These are phyloP conservation scores for Adansonia gregorii DNA, from an alignment of 441 rosid species.

Conservation along the genomic window DNA sequence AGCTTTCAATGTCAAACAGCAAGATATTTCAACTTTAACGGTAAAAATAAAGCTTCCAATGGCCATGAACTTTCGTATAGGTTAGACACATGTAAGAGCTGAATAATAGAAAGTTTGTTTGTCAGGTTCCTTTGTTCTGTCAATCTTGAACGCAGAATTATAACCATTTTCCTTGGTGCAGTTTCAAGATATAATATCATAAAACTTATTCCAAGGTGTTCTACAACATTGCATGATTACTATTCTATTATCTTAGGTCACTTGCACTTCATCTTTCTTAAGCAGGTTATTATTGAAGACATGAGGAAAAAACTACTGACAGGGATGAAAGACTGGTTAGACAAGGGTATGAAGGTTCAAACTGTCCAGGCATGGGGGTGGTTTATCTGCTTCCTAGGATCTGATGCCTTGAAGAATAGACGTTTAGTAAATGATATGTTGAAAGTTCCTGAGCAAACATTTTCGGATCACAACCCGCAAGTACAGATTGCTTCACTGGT, in stretches of 20 bases:
- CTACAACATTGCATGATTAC: slow-evolving; percentile 1
- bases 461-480: slow-evolving; percentile 54
- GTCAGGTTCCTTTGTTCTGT: not conserved
- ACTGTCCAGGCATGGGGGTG: slow-evolving; percentile 66
- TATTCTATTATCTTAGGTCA: slow-evolving; percentile 7
- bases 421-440: slow-evolving; percentile 55
- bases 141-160: not conserved
- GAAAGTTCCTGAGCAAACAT: slow-evolving; percentile 56
- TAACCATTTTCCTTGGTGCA: not conserved
- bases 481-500: slow-evolving; percentile 71
- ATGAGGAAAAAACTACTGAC: slow-evolving; percentile 43
- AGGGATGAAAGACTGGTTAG: slow-evolving; percentile 51
- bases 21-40: not conserved
- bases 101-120: not conserved
- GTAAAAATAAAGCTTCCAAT: not conserved
- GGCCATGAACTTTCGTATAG: not conserved
- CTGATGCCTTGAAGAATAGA: slow-evolving; percentile 45
- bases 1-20: not conserved
- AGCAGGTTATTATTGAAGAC: slow-evolving; percentile 50
- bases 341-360: slow-evolving; percentile 54
- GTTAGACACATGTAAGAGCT: not conserved
- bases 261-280: slow-evolving; percentile 26
- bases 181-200: slow-evolving; percentile 6
- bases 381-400: slow-evolving; percentile 55
- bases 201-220: not conserved